phyloP scores from a whole-genome alignment of 257 asterid genomes.

The Echium plantagineum region DNA sequence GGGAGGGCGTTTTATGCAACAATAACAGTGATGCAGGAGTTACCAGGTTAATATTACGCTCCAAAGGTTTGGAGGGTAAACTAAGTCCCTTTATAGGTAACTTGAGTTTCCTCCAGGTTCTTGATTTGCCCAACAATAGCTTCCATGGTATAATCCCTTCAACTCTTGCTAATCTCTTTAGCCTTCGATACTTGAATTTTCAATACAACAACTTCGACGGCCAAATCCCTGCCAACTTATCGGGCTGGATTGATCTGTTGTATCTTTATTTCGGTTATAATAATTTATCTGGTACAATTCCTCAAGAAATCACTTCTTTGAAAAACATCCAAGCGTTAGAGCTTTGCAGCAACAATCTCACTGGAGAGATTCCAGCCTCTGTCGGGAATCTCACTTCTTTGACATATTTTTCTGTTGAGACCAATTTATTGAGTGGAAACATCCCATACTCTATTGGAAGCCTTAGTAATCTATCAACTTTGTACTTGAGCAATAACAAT shows the following conservation, averaged over 20 bases:
- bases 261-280: background rate
- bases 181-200: background rate
- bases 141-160: too few relatives aligned
- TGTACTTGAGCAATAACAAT: background rate
- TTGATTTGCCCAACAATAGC: too few relatives aligned
- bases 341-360: background rate
- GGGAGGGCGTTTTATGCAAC: slow-evolving; percentile 20
- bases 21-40: slow-evolving; percentile 10
- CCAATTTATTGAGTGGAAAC: background rate
- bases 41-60: slow-evolving; percentile 1
- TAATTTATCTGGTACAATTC: background rate
- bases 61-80: background rate
- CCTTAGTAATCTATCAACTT: background rate
- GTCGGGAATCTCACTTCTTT: background rate
- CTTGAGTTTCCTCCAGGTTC: too few relatives aligned
- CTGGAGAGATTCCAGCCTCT: background rate
- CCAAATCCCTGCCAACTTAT: too few relatives aligned
- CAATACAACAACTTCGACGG: background rate
- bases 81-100: background rate
- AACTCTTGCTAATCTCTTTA: too few relatives aligned
- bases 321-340: background rate
- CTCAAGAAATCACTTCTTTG: too few relatives aligned
- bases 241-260: background rate
- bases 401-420: background rate
- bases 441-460: background rate